Base-by-base conservation (phyloP, 495 filamentous ascomycete genomes). In the Penicillium angulare region DNA sequence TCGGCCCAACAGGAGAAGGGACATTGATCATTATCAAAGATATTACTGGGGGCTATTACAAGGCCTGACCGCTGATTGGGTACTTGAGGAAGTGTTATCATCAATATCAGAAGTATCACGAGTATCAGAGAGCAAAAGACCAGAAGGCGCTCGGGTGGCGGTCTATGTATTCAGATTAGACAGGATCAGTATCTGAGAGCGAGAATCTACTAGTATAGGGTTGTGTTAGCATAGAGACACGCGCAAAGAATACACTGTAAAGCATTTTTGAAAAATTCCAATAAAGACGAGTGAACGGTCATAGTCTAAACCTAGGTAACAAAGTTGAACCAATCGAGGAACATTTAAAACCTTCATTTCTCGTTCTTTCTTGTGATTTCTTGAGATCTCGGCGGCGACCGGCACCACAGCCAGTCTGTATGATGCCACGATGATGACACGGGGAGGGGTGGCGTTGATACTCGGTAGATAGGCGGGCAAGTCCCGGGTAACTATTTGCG, bases 371-470 rank as follows among this genome's bases (percentile, higher is more conserved):
- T 52, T 34, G 20, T 36, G 20, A 36, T 27, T 43, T 3, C 9
- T 38, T 22, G 31, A 34, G 13, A 47, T 49, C 50, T 60, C 59
- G 59, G 56, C 59, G 43, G 40, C 45, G 50, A 63, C 55, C 55
- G 59, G 59, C 39, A 38, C 42, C 32, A 12, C 34, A 20, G 32
- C 38, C 43, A 31, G 38, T n/a, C 42, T 62, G 55, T 34, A 65
- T 65, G 62, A 65, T 65, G 59, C 56, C 41, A 53, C 53, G 50
- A 65, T 65, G 62, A 65, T 62, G 61, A 59, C 55, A 61, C 57
- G 48, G 57, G 46, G 45, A 43, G 9, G 46, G 46, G 58, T 64
- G 61, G 61, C 61, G 61, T 46, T 45, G 45, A 48, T 45, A 23
- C 22, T 45, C 42, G 46, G 46, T 18, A 38, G 29, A 42, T 46